These are phyloP conservation scores for Aureobasidium uvarum DNA, from an alignment of 2,329 filamentous ascomycete genomes.

Conservation along the genomic window DNA sequence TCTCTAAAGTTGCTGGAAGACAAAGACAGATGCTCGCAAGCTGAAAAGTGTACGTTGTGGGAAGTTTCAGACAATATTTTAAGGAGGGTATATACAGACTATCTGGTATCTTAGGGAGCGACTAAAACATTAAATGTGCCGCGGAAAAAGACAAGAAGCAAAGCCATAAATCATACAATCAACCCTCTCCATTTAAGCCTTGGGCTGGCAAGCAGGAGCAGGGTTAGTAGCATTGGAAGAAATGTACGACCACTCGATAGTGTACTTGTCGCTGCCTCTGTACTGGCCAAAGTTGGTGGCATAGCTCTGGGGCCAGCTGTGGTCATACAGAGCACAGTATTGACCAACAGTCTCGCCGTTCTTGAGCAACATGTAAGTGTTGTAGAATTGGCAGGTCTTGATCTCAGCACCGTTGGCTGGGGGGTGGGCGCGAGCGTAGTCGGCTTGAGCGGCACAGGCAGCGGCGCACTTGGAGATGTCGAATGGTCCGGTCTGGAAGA, in stretches of 20 bases:
- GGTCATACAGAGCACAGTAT: conserved; percentile 35
- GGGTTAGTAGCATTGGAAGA: conserved; percentile 29
- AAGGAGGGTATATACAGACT: conserved; percentile 1
- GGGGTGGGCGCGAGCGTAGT: conserved; percentile 26
- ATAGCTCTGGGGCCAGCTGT: conserved; percentile 31
- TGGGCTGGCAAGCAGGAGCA: conserved; percentile 16
- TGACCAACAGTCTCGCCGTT: conserved; percentile 32
- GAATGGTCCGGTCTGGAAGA: conserved; percentile 34
- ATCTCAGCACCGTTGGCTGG: conserved; percentile 16
- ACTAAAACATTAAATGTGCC: background rate
- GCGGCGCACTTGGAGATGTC: conserved; percentile 35
- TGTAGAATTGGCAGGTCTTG: conserved; percentile 39
- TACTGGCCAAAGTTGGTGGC: conserved; percentile 35
- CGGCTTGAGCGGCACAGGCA: conserved; percentile 29
- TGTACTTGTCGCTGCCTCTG: conserved; percentile 31
- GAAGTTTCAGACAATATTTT: background rate
- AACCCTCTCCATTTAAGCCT: background rate
- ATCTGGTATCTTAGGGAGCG: background rate
- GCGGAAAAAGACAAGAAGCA: background rate
- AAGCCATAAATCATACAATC: conserved; percentile 2
- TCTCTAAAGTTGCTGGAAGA: background rate
- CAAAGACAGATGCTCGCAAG: background rate
- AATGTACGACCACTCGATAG: conserved; percentile 30
- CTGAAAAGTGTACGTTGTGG: too few species aligned
- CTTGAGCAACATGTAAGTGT: conserved; percentile 38